A percentile compares a stretch with the other conserved stretches of the same genome.
Conservation (phyloP, 2,329 filamentous ascomycete species). For the Colletotrichum costaricense region DNA sequence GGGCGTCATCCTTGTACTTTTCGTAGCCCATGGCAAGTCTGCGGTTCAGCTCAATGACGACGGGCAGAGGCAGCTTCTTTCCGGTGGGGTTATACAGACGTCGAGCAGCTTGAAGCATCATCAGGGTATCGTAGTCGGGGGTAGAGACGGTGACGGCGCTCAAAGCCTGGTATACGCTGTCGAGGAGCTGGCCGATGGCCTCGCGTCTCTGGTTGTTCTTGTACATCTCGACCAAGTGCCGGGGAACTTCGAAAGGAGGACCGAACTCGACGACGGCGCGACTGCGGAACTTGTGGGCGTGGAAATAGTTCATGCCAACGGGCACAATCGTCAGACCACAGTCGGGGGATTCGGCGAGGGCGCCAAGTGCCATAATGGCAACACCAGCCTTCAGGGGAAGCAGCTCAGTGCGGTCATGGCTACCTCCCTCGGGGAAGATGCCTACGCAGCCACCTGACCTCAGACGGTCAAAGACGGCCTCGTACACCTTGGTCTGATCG, state of each 20-base stretch:
- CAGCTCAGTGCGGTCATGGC: conserved; percentile 92
- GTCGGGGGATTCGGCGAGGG: conserved; percentile 84
- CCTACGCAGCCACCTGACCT: conserved; percentile 89
- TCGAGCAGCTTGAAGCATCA: conserved; percentile 95
- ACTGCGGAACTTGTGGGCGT: conserved; percentile 97
- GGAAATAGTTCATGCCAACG: conserved; percentile 99
- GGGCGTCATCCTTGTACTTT: conserved; percentile 89
- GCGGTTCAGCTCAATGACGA: conserved; percentile 94
- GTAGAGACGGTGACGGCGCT: conserved; percentile 91
- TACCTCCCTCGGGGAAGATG: conserved; percentile 97
- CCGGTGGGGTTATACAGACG: conserved; percentile 94
- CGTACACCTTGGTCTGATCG: conserved; percentile 92
- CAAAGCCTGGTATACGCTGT: conserved; percentile 87
- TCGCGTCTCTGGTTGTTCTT: conserved; percentile 85
- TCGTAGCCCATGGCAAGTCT: conserved; percentile 92
- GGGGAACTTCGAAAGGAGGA: conserved; percentile 84
- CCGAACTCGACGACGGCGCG: conserved; percentile 97
- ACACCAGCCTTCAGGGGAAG: conserved; percentile 95
- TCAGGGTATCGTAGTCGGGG: conserved; percentile 94
- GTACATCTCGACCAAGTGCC: conserved; percentile 87
- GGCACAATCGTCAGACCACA: conserved; percentile 95
- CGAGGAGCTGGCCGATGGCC: conserved; percentile 85
- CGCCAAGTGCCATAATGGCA: conserved; percentile 96
- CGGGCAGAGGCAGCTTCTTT: conserved; percentile 90
- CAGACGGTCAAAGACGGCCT: conserved; percentile 89